A percentile compares a stretch with the other conserved stretches of the same genome.
Conservation (phyloP, 345 rosid genomes). For the Pugionium dolabratum region DNA sequence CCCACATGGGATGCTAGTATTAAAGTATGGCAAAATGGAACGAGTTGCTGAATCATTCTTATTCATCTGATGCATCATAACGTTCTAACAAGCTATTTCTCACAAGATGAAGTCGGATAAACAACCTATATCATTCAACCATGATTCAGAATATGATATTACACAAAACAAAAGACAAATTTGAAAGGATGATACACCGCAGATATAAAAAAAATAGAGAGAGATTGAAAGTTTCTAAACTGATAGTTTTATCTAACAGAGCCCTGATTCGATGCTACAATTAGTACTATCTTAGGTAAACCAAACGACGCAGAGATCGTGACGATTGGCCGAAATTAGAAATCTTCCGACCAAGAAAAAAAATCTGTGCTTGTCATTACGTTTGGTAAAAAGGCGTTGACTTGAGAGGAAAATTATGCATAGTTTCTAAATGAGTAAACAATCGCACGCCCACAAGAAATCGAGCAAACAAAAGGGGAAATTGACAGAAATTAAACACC, state of each 20-base stretch:
- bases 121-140: slow-evolving; percentile 22
- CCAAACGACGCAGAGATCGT: slow-evolving; percentile 28
- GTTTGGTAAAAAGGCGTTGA: slow-evolving; percentile 41
- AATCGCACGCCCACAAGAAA: slow-evolving; percentile 35
- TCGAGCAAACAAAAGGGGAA: neutral
- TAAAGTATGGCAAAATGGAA: slow-evolving; percentile 40
- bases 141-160: neutral
- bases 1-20: slow-evolving; percentile 49
- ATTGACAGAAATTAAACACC: slow-evolving; percentile 1
- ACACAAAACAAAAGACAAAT: neutral
- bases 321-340: slow-evolving; percentile 32
- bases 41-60: slow-evolving; percentile 35
- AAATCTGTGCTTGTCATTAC: slow-evolving; percentile 3
- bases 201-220: slow-evolving; percentile 12
- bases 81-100: slow-evolving; percentile 1
- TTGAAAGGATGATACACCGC: neutral
- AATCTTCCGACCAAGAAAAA: slow-evolving; percentile 40
- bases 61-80: slow-evolving; percentile 55
- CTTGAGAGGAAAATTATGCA: slow-evolving; percentile 21
- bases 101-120: neutral
- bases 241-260: slow-evolving; percentile 6
- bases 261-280: slow-evolving; percentile 23
- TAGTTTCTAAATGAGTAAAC: slow-evolving; percentile 28
- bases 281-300: slow-evolving; percentile 33
- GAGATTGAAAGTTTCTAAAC: slow-evolving; percentile 26